A percentile compares a stretch with the other conserved stretches of the same genome.
These are phyloP conservation scores for Dothideomycetes sp. DNA, from an alignment of 2,329 filamentous ascomycete genomes.

Conservation along the genomic window DNA sequence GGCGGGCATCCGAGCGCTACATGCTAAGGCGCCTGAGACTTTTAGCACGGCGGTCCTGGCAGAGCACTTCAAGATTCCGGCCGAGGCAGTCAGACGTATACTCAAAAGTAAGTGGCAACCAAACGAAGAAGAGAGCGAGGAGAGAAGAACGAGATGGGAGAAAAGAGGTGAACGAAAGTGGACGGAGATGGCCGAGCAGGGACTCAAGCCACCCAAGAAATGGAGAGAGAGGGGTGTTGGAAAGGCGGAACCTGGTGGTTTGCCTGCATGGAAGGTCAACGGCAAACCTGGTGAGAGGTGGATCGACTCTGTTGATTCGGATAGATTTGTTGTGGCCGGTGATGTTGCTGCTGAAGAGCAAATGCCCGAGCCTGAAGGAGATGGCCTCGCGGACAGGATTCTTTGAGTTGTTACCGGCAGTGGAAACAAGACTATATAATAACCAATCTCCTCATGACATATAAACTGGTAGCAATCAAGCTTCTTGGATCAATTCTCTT, in stretches of 20 bases:
- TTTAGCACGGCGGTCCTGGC: constrained; percentile 70
- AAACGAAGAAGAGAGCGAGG: constrained; percentile 36
- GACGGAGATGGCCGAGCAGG: constrained; percentile 38
- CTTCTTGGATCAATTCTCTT: no score
- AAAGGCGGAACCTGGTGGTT: constrained; percentile 11
- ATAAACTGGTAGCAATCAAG: no score
- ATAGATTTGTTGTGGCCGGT: constrained; percentile 9
- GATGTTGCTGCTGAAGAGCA: constrained; percentile 7
- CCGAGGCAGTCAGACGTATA: constrained; percentile 80
- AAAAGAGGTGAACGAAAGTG: constrained; percentile 41
- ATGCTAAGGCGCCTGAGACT: constrained; percentile 64
- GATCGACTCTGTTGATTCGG: constrained; percentile 14
- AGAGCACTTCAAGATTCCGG: constrained; percentile 71
- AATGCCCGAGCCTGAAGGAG: neutral
- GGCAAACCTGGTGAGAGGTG: constrained; percentile 13
- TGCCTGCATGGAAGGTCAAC: constrained; percentile 12
- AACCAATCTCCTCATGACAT: no score
- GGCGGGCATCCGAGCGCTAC: constrained; percentile 76
- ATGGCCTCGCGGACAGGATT: constrained; percentile 1
- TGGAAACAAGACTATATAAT: no score
- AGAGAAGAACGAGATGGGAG: constrained; percentile 37
- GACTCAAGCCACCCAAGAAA: constrained; percentile 47
- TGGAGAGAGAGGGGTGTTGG: constrained; percentile 40
- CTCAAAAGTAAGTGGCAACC: constrained; percentile 70
- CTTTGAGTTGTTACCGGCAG: no score